A percentile compares a stretch with the other conserved stretches of the same genome.
Evolutionary conservation across 2,329 filamentous ascomycete genomes (phyloP).

Genomic region (Boeremia exigua): DNA sequence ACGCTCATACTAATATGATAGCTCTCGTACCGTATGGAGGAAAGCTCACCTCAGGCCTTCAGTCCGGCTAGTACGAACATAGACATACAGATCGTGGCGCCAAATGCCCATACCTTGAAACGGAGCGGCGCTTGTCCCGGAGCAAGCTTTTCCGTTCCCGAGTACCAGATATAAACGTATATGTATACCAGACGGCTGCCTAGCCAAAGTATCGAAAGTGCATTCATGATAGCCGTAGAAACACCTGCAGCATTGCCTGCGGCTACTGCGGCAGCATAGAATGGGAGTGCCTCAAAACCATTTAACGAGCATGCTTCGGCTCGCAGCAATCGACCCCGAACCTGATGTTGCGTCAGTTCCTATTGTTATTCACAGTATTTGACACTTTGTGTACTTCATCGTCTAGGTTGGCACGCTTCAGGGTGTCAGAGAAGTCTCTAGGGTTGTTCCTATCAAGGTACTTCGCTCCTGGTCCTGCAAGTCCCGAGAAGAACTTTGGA

Average conservation of each 20-base stretch:
- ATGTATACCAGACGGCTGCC: background rate
- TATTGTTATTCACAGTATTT: background rate
- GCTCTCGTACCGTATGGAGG: no score
- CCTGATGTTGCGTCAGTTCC: background rate
- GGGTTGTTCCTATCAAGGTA: conserved; percentile 4
- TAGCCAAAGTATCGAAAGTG: background rate
- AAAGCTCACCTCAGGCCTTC: background rate
- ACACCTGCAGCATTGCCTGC: conserved; percentile 1
- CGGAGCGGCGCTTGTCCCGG: background rate
- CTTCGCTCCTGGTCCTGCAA: conserved; percentile 1
- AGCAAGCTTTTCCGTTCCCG: background rate
- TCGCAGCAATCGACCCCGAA: background rate
- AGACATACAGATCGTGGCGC: background rate
- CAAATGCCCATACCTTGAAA: conserved; percentile 1
- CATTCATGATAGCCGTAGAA: background rate
- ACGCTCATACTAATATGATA: no score
- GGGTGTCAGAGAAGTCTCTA: background rate
- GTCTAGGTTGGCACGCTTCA: background rate
- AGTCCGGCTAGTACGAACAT: conserved; percentile 2
- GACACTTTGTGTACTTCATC: background rate
- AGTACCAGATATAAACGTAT: conserved; percentile 2
- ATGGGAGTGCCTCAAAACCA: conserved; percentile 2
- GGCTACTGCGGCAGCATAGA: conserved; percentile 2
- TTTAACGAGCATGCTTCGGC: conserved; percentile 3
- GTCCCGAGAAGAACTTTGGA: conserved; percentile 1